Conservation (phyloP, 2,329 filamentous ascomycete species). For the Sclerotinia subarctica region DNA sequence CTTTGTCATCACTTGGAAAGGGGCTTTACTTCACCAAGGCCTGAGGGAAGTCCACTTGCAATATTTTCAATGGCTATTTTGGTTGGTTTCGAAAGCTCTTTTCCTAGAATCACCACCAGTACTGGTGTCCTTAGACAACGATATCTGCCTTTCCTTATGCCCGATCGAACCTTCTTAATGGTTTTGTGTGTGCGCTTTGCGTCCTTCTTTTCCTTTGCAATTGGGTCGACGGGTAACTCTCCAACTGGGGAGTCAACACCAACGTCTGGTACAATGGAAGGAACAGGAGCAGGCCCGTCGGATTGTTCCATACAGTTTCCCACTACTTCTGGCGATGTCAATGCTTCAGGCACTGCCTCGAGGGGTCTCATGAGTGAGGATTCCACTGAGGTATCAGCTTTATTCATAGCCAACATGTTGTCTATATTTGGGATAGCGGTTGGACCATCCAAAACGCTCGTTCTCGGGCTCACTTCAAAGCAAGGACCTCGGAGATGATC, state of each 20-base stretch:
- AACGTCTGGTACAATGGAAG: constrained; percentile 1
- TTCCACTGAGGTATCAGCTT: background rate
- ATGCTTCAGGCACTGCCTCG: background rate
- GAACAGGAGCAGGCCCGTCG: constrained; percentile 10
- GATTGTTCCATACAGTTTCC: constrained; percentile 11
- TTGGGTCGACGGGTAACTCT: background rate
- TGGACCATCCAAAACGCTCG: constrained; percentile 5
- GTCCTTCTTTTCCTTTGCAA: background rate
- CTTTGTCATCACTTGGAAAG: constrained; percentile 5
- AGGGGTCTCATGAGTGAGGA: background rate
- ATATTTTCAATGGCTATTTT: constrained; percentile 17
- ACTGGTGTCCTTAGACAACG: constrained; percentile 22
- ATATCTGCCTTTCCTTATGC: constrained; percentile 16
- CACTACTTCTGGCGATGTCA: background rate
- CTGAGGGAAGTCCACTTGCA: constrained; percentile 13
- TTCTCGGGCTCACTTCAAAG: constrained; percentile 17
- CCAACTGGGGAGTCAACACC: constrained; percentile 2
- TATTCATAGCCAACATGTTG: constrained; percentile 14
- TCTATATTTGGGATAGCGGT: background rate
- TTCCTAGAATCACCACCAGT: constrained; percentile 23
- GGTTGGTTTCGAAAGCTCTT: constrained; percentile 24
- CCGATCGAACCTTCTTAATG: constrained; percentile 14
- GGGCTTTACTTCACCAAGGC: constrained; percentile 5
- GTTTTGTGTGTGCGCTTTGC: constrained; percentile 14
- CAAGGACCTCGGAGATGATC: constrained; percentile 15